Base-by-base conservation (phyloP, 441 rosid species). In the Eugenia klotzschiana region DNA sequence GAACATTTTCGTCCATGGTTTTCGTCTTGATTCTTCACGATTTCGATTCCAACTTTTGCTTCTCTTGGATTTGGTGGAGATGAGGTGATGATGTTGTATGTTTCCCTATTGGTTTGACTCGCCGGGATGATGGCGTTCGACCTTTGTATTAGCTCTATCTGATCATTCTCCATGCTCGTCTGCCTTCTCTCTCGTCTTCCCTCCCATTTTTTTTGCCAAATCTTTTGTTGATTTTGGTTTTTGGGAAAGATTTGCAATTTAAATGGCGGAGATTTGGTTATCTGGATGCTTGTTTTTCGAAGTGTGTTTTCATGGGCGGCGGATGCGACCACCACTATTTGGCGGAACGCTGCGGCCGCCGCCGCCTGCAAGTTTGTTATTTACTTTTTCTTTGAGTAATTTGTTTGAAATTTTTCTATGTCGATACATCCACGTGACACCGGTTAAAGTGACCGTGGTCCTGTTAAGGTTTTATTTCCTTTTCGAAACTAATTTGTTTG, bases 121-220 rank as follows among this genome's bases (percentile, higher is more conserved):
- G 91, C 91, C 92, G 87, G 51, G 0, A 89, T 91, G 93, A 91
- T 91, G 92, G 90, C 91, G 84, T 58, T 13, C 80, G 77, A 69
- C 77, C 84, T 84, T 79, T 83, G 89, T 91, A 89, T 89, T 91
- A 89, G 91, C 93, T 91, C 93, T 91, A 89, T 88, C 93, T 90
- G 93, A 89, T 91, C 92, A 83, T 86, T 87, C 91, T 87, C 89
- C 82, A 8, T 25, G 12, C 6, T 9, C 20, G 2, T 52, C 56
- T 72, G 3, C 9, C 8, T 73, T 37, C 25, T 22, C 49, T 37
- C 22, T 69, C 77, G 77, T 37, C 5, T 6, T 33, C 60, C 60
- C 2, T 23, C 0, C 57, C 11, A 4, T 23, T 8, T 10, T 53
- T 53, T n/a, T n/a, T n/a, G n/a, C 12, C 25, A 4, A 3, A 18